Evolutionary conservation across 331 rosid species (phyloP).

Genomic region (Phaseolus coccineus): DNA sequence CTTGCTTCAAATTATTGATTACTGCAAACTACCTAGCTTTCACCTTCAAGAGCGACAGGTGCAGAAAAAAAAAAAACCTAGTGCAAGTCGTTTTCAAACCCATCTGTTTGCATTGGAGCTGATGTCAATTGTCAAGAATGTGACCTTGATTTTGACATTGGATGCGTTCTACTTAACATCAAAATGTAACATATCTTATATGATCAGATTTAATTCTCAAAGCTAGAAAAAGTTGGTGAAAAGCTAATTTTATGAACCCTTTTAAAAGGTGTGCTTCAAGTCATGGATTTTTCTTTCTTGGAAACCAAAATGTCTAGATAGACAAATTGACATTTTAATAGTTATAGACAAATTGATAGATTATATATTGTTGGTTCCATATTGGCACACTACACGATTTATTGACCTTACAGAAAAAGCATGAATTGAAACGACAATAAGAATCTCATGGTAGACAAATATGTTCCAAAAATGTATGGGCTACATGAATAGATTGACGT

Average conservation of each 20-base stretch:
- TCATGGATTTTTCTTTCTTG: conserved; percentile 28
- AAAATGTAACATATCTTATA: conserved; percentile 18
- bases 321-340: conserved; percentile 29
- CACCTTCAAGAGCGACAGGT: conserved; percentile 6
- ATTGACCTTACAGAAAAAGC: conserved; percentile 14
- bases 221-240: conserved; percentile 16
- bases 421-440: conserved; percentile 18
- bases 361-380: neutral
- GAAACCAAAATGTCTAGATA: conserved; percentile 24
- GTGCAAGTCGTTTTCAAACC: conserved; percentile 45
- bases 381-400: neutral
- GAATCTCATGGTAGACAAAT: conserved; percentile 6
- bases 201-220: conserved; percentile 14
- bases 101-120: conserved; percentile 43
- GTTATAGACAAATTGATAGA: neutral
- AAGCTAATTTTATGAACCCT: conserved; percentile 37
- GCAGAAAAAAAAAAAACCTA: neutral
- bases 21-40: conserved; percentile 19
- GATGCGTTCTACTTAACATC: conserved; percentile 37
- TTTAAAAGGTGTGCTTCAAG: conserved; percentile 26
- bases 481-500: conserved; percentile 12
- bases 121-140: conserved; percentile 37
- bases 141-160: conserved; percentile 48
- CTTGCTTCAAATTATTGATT: conserved; percentile 26
- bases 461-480: conserved; percentile 35